Evolutionary conservation across 169 alveolate species (phyloP), one percentile per base, ranked within the genome.

Genomic region (Cryptosporidium sp.): DNA sequence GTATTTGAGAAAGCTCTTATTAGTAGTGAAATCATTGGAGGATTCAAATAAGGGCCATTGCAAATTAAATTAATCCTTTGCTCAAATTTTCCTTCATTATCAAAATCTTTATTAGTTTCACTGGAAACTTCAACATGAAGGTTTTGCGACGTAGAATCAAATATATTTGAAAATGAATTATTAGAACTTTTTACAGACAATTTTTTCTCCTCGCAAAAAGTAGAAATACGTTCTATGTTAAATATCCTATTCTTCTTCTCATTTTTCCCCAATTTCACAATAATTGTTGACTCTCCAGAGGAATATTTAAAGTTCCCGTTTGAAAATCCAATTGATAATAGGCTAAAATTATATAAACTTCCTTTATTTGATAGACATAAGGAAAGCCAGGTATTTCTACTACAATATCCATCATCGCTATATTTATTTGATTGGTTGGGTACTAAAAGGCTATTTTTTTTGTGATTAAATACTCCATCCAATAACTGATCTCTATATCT

Each of bases 21-120:
- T 23, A 42, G 5, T 52, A 80, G n/a, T 16, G 75, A 62, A 42
- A 62, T 42, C 60, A 80, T 42, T 31, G 89, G 89, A 45, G 89
- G 89, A 80, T 80, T 80, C 53, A 80, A 29, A 62, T 80, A 80
- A 9, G 75, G 39, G 51, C 75, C 75, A 33, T 42, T 45, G 29
- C 89, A 80, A 35, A 33, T 9, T 61, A 65, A 45, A 65, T 16
- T 29, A 6, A 80, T 31, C 23, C 56, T 80, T 23, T 80, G 65
- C 45, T 80, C 89, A 39, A 80, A 18, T 0, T n/a, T 48, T 3
- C 56, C 65, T 18, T 60, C 75, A 8, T 23, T 10, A 8, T 65
- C 68, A 61, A 29, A n/a, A 9, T 3, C 18, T 23, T 26, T 67
- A 29, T 9, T 21, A 14, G 7, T 39, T 16, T 65, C 48, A 21